Base-by-base conservation (phyloP, 768 basidiomycete species). In the Boletus sp. region DNA sequence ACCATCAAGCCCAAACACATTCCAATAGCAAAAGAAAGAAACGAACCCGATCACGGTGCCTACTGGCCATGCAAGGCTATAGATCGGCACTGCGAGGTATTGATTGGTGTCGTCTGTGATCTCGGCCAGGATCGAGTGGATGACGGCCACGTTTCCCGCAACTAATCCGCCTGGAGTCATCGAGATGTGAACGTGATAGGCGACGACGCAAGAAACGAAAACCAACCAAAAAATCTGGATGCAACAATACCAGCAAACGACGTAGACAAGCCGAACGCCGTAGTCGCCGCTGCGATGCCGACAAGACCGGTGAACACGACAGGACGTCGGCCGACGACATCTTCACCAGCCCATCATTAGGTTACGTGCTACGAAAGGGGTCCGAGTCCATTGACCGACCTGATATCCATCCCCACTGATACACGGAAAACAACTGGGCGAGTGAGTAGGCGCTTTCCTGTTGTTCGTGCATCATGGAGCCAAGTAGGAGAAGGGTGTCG, bases 101-200 rank as follows among this genome's bases (percentile, higher is more conserved):
- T 84, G 81, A 56, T 88, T 85, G 8, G 79, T 80, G 8, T 78
- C 64, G 62, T 88, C 83, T 10, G 84, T 83, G 27, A 87, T 71
- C 65, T 87, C 85, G 4, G 80, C 78, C 0, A 88, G 71, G 23
- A 83, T 76, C 2, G 81, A 80, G 49, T 83, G 79, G 29, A 86
- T 75, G 7, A 86, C 84, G 9, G 83, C 83, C 37, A 81, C 67
- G 55, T 82, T 87, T 35, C 83, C 85, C 7, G 80, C 79, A 54
- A 82, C 77, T n/a, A 83, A 64, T n/a, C 85, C 85, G 19, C 81
- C 84, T 83, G 17, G 30, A 51, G 32, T 25, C 4, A 2, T 21
- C 7, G 9, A 19, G 14, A 38, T 1, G 13, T 39, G 13, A 47
- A 34, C 25, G 25, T 5, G 5, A 35, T 9, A 11, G 15, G 7